A percentile compares a stretch with the other conserved stretches of the same genome.
Conservation (phyloP, 495 filamentous ascomycete genomes). For the Talaromyces proteolyticus region DNA sequence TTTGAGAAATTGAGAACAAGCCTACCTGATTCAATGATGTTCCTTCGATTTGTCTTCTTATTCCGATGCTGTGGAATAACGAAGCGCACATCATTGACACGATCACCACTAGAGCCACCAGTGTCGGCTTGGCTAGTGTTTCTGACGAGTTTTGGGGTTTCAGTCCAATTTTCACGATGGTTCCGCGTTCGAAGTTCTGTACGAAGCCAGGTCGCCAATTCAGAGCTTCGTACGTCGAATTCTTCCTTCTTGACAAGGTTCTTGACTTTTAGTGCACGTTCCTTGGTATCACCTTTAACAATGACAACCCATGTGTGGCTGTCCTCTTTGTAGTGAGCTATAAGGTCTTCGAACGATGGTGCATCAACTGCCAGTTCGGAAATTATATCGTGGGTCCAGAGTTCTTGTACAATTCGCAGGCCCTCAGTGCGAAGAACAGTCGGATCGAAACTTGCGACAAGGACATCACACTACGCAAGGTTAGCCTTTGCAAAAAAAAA, state of each 20-base stretch:
- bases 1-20: background rate
- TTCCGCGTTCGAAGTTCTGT: slow-evolving; percentile 76
- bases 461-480: slow-evolving; percentile 68
- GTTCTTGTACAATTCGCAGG: slow-evolving; percentile 66
- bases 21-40: slow-evolving; percentile 72
- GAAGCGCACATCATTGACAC: slow-evolving; percentile 72
- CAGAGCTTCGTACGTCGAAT: slow-evolving; percentile 64
- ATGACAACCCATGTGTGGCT: slow-evolving; percentile 83
- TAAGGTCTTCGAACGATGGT: slow-evolving; percentile 66
- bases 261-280: slow-evolving; percentile 67
- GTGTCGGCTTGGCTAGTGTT: slow-evolving; percentile 35
- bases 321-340: slow-evolving; percentile 60
- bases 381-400: slow-evolving; percentile 80
- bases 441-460: slow-evolving; percentile 81
- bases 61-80: slow-evolving; percentile 72
- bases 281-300: slow-evolving; percentile 71
- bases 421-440: slow-evolving; percentile 67
- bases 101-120: slow-evolving; percentile 29
- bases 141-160: slow-evolving; percentile 32
- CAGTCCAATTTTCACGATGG: slow-evolving; percentile 47
- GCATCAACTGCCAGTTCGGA: slow-evolving; percentile 84
- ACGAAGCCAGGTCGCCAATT: slow-evolving; percentile 77
- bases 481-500: background rate
- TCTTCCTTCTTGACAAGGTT: slow-evolving; percentile 75
- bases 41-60: slow-evolving; percentile 84